Evolutionary conservation across 2,329 filamentous ascomycete species (phyloP).

Genomic region (Beauveria pseudobassiana): DNA sequence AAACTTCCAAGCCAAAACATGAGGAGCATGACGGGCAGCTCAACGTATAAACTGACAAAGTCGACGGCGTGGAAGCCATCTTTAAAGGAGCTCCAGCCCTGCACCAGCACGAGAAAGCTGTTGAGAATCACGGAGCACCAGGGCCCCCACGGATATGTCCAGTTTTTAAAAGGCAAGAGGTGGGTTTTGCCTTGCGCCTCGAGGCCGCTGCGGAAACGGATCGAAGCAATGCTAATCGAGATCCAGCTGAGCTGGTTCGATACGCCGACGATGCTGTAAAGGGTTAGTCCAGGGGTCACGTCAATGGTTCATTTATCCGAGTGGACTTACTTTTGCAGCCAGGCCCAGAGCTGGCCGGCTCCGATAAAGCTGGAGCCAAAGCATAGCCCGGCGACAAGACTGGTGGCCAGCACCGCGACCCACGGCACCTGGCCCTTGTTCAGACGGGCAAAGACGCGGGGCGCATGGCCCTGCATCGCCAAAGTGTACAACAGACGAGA

Average conservation of each 20-base stretch:
- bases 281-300: conserved; percentile 4
- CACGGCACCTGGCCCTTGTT: conserved; percentile 30
- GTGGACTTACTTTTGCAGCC: conserved; percentile 52
- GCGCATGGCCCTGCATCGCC: conserved; percentile 42
- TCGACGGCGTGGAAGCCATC: conserved; percentile 48
- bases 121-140: conserved; percentile 50
- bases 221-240: conserved; percentile 54
- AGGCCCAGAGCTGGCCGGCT: conserved; percentile 57
- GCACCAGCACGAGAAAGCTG: conserved; percentile 51
- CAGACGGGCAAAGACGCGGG: conserved; percentile 39
- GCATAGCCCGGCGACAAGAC: conserved; percentile 50
- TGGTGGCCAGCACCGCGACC: conserved; percentile 40
- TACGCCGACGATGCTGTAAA: conserved; percentile 51
- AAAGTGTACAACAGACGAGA: conserved; percentile 29
- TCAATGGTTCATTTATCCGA: background rate
- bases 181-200: conserved; percentile 52
- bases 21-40: conserved; percentile 52
- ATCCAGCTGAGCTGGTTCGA: conserved; percentile 62
- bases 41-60: conserved; percentile 58
- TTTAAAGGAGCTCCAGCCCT: conserved; percentile 57
- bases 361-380: conserved; percentile 60
- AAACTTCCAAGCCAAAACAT: conserved; percentile 68
- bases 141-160: conserved; percentile 58
- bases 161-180: conserved; percentile 56
- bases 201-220: conserved; percentile 56